Base-by-base conservation (phyloP, 805 yeast species). In the Ogataea nitratoaversa region DNA sequence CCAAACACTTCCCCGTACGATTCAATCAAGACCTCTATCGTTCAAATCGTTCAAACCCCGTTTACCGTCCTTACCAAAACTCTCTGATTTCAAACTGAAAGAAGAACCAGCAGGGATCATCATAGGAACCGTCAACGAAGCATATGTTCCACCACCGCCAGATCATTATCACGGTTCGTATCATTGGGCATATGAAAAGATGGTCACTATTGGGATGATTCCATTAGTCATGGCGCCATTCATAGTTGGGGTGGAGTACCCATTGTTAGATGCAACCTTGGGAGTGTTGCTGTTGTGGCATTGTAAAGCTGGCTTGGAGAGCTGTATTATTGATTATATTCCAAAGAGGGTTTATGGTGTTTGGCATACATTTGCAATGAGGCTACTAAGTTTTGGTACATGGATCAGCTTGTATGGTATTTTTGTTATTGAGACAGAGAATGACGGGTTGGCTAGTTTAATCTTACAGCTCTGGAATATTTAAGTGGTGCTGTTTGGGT, bases 101-200 rank as follows among this genome's bases (percentile, higher is more conserved):
- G 82, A 82, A 42, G 95, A 86, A 65, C 91, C 95, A 27, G 86
- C 97, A 32, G 98, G 97, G 29, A 73, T 84, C 60, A 82, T 91
- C 42, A 82, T 82, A 34, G 98, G 97, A n/a, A 79, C 90, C 6
- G 95, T 90, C 36, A 93, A 91, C 63, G 98, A 93, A 47, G 89
- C 98, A 13, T 84, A 73, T 54, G 66, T 68, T 25, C 67, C 78
- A 13, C 97, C 97, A 30, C 63, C 70, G 30, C 60, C 80, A 5
- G 70, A 76, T 55, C 76, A 71, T 49, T 57, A 70, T 37, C 90
- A 88, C 56, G 97, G 98, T 35, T 84, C 95, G 19, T 74, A 78
- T 61, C 98, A 90, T 70, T 91, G 99, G 99, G 70, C 85, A n/a
- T 80, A 82, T 53, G 99, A 91, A 71, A 78, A 86, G 52, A 55